A percentile compares a stretch with the other conserved stretches of the same genome.
phyloP scores from a whole-genome alignment of 2,329 filamentous ascomycete species.

The Nemania serpens region DNA sequence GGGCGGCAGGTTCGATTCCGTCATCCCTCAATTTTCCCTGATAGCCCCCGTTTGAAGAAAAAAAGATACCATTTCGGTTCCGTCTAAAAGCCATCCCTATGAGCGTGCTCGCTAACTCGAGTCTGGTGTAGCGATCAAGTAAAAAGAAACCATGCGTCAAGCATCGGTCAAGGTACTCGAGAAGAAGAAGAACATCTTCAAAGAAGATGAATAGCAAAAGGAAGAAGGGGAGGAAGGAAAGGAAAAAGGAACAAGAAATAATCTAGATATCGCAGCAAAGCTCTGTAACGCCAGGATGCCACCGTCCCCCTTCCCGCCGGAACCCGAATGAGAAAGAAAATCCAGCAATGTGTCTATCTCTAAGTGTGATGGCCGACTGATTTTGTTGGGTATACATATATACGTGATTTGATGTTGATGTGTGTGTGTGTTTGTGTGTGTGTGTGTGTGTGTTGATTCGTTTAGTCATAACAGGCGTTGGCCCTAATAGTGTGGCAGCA shows the following conservation, averaged over 20 bases:
- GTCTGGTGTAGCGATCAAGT: conserved; percentile 13
- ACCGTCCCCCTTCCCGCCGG: too few relatives aligned
- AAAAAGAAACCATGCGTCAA: conserved; percentile 17
- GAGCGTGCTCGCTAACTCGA: conserved; percentile 8
- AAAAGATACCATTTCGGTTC: conserved; percentile 9
- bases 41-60: not conserved
- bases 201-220: too few relatives aligned
- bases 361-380: not conserved
- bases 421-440: not conserved
- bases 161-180: conserved; percentile 22
- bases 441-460: not conserved
- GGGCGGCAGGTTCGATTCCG: not conserved
- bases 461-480: not conserved
- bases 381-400: conserved; percentile 12
- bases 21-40: not conserved
- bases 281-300: conserved; percentile 17
- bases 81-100: conserved; percentile 17
- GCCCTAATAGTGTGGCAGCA: not conserved
- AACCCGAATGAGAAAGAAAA: conserved; percentile 12
- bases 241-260: too few relatives aligned
- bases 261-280: conserved; percentile 2
- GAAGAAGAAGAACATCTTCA: too few relatives aligned
- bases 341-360: conserved; percentile 4
- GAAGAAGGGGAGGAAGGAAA: not conserved
- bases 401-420: not conserved